phyloP scores from a whole-genome alignment of 1,284 basidiomycete genomes.

The Ceratobasidium sp. region DNA sequence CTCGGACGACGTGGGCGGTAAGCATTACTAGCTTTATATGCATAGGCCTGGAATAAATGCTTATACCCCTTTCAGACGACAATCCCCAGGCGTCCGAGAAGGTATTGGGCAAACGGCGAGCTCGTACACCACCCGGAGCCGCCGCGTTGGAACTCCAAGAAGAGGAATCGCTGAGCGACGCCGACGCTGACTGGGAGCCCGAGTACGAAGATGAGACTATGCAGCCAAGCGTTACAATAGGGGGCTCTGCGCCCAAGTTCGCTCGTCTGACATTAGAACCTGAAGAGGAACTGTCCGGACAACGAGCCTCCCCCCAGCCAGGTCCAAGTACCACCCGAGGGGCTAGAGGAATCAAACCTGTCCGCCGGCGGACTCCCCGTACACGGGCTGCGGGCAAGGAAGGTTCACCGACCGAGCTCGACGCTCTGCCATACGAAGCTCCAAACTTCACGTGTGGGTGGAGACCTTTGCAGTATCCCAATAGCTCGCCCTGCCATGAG shows the following conservation, averaged over 20 bases:
- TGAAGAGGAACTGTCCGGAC: background rate
- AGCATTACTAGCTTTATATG: constrained; percentile 4
- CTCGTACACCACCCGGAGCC: constrained; percentile 17
- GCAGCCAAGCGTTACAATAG: background rate
- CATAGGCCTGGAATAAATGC: background rate
- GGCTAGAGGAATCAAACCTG: constrained; percentile 16
- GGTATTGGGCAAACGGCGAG: constrained; percentile 31
- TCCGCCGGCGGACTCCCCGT: constrained; percentile 17
- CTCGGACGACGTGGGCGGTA: constrained; percentile 23
- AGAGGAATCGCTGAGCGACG: constrained; percentile 37
- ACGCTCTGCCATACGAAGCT: constrained; percentile 27
- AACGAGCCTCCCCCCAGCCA: constrained; percentile 19
- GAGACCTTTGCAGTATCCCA: constrained; percentile 26
- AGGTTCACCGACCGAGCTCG: constrained; percentile 19
- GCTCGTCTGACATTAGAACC: constrained; percentile 30
- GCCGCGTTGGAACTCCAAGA: constrained; percentile 1
- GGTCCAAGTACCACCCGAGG: constrained; percentile 36
- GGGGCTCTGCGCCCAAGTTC: constrained; percentile 22
- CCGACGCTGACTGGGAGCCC: constrained; percentile 36
- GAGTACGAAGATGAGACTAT: background rate
- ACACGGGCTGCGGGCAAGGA: constrained; percentile 22
- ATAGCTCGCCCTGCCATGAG: constrained; percentile 15
- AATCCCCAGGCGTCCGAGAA: constrained; percentile 25
- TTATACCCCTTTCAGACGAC: constrained; percentile 22
- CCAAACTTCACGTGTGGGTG: constrained; percentile 24